Conservation (phyloP, 257 asterid genomes). For the Phtheirospermum japonicum region DNA sequence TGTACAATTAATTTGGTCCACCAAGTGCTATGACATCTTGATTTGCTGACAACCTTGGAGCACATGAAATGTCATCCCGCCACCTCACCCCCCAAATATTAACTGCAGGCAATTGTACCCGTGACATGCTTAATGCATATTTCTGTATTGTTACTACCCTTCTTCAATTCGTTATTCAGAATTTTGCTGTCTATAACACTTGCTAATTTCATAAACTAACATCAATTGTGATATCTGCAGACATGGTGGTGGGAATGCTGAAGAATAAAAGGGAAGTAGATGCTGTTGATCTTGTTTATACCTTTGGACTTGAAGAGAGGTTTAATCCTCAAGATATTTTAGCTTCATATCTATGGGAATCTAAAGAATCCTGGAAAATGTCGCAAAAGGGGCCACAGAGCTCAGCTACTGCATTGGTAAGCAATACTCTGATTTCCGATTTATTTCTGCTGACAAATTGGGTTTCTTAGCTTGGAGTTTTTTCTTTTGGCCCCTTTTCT, state of each 20-base stretch:
- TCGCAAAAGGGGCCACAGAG: conserved; percentile 42
- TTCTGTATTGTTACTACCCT: conserved; percentile 1
- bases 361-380: conserved; percentile 50
- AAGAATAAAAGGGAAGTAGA: conserved; percentile 65
- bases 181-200: not conserved
- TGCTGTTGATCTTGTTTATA: conserved; percentile 62
- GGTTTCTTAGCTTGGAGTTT: not conserved
- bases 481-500: not conserved
- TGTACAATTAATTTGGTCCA: no score
- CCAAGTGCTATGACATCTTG: no score
- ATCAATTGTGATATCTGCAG: conserved; percentile 42
- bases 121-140: not conserved
- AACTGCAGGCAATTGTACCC: not conserved
- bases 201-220: conserved; percentile 21
- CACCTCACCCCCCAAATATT: not conserved
- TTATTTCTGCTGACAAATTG: not conserved
- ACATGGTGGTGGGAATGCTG: conserved; percentile 52
- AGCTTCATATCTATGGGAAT: conserved; percentile 51
- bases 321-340: conserved; percentile 51
- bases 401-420: conserved; percentile 45
- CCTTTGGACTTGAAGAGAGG: conserved; percentile 65
- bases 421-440: conserved; percentile 15
- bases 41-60: no score
- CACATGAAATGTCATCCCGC: not conserved
- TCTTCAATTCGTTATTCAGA: not conserved